These are phyloP conservation scores for Exophiala spinifera DNA, from an alignment of 2,329 filamentous ascomycete genomes.

Conservation along the genomic window DNA sequence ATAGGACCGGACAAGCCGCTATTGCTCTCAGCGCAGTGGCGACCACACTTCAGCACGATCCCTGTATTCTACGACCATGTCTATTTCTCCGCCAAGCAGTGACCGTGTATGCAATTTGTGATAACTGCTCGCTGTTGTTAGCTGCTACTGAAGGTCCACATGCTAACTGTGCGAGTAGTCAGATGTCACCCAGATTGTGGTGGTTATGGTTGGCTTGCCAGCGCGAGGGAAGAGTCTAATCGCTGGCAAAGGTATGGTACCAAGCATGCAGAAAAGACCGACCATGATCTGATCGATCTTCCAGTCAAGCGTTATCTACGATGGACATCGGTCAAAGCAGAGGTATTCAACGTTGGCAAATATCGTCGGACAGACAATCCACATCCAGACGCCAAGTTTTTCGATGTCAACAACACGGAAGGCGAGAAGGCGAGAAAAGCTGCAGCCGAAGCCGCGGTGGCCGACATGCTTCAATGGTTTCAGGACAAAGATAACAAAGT, in stretches of 20 bases:
- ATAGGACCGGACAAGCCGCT: neutral
- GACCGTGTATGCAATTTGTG: slow-evolving; percentile 18
- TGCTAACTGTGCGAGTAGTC: slow-evolving; percentile 16
- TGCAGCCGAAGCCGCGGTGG: slow-evolving; percentile 85
- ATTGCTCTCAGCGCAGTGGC: neutral
- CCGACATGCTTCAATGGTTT: slow-evolving; percentile 96
- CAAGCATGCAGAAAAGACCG: too few species aligned
- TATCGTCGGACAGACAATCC: slow-evolving; percentile 89
- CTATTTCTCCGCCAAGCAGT: slow-evolving; percentile 12
- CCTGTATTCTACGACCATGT: slow-evolving; percentile 7
- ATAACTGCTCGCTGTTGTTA: neutral
- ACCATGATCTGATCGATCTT: slow-evolving; percentile 3
- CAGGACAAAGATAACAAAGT: slow-evolving; percentile 71
- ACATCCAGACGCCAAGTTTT: slow-evolving; percentile 90
- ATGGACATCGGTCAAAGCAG: slow-evolving; percentile 91
- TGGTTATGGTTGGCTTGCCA: slow-evolving; percentile 97
- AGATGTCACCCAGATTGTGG: slow-evolving; percentile 93
- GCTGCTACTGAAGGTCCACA: neutral
- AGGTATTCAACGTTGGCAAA: slow-evolving; percentile 95
- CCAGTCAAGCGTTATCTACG: slow-evolving; percentile 87
- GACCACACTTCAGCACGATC: too few species aligned
- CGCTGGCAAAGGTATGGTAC: slow-evolving; percentile 77
- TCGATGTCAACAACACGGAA: slow-evolving; percentile 84
- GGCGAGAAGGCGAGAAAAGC: slow-evolving; percentile 84
- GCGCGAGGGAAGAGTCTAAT: slow-evolving; percentile 97